Conservation (phyloP, 306 rosid genomes). For the Clitoria ternatea region DNA sequence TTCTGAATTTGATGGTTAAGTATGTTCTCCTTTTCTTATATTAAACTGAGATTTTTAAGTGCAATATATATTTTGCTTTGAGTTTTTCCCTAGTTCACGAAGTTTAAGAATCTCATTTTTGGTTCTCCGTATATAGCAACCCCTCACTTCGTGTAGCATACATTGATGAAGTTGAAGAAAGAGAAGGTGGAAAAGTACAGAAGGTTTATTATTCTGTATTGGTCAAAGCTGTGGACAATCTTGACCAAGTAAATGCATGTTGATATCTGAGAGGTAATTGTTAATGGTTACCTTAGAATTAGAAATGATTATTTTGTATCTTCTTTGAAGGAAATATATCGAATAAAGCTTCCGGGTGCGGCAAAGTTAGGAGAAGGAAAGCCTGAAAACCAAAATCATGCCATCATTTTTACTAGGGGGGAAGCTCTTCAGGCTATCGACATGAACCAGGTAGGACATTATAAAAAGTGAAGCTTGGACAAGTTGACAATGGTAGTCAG, state of each 20-base stretch:
- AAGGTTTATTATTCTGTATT: slow-evolving; percentile 95
- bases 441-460: slow-evolving; percentile 82
- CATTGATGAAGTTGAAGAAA: slow-evolving; percentile 97
- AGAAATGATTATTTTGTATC: slow-evolving; percentile 29
- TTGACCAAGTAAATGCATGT: slow-evolving; percentile 71
- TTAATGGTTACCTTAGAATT: slow-evolving; percentile 14
- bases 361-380: slow-evolving; percentile 97
- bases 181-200: slow-evolving; percentile 65
- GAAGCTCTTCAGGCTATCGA: slow-evolving; percentile 96
- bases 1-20: slow-evolving; percentile 96
- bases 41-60: slow-evolving; percentile 11
- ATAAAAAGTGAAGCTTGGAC: slow-evolving; percentile 14
- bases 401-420: slow-evolving; percentile 86
- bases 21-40: slow-evolving; percentile 47
- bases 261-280: slow-evolving; percentile 18
- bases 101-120: slow-evolving; percentile 26
- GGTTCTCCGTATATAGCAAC: slow-evolving; percentile 46
- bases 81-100: slow-evolving; percentile 22
- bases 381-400: slow-evolving; percentile 99
- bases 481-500: slow-evolving; percentile 17
- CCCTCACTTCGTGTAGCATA: slow-evolving; percentile 98
- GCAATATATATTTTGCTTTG: slow-evolving; percentile 5
- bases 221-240: slow-evolving; percentile 84
- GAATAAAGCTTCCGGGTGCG: slow-evolving; percentile 87
- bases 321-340: slow-evolving; percentile 70